Conservation (phyloP, 495 filamentous ascomycete genomes). For the Aspergillus cavernicola region DNA sequence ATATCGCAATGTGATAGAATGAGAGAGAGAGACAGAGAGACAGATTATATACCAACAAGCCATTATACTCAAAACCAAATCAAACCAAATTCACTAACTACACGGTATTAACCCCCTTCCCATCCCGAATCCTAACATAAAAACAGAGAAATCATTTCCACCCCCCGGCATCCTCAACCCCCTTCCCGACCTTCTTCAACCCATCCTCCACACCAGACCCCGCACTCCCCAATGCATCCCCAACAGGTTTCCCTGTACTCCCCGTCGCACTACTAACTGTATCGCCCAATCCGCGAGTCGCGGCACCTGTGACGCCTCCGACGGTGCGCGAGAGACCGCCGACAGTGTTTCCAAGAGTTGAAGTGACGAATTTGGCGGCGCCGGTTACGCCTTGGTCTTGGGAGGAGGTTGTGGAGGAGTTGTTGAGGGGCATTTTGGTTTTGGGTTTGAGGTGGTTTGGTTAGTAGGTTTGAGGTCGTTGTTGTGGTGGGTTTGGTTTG, state of each 20-base stretch:
- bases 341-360: slow-evolving; percentile 58
- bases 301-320: slow-evolving; percentile 65
- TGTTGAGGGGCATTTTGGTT: slow-evolving; percentile 19
- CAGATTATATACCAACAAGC: too few relatives aligned
- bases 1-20: too few relatives aligned
- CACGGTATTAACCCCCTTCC: too few relatives aligned
- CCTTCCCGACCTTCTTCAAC: slow-evolving; percentile 52
- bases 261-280: slow-evolving; percentile 61
- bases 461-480: background rate
- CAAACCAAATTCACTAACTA: too few relatives aligned
- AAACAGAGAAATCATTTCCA: slow-evolving; percentile 44
- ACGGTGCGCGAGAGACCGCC: slow-evolving; percentile 62
- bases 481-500: background rate
- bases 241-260: slow-evolving; percentile 59
- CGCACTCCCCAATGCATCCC: slow-evolving; percentile 59
- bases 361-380: slow-evolving; percentile 46
- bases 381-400: slow-evolving; percentile 36
- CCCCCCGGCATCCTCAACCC: slow-evolving; percentile 66
- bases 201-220: slow-evolving; percentile 60
- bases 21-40: too few relatives aligned
- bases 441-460: background rate
- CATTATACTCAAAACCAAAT: too few relatives aligned
- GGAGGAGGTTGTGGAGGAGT: slow-evolving; percentile 15
- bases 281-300: slow-evolving; percentile 59
- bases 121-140: background rate